Percentiles rank a stretch among this genome's conserved stretches.
phyloP scores from a whole-genome alignment of 2,329 filamentous ascomycete genomes.

The Didymella pinodella region DNA sequence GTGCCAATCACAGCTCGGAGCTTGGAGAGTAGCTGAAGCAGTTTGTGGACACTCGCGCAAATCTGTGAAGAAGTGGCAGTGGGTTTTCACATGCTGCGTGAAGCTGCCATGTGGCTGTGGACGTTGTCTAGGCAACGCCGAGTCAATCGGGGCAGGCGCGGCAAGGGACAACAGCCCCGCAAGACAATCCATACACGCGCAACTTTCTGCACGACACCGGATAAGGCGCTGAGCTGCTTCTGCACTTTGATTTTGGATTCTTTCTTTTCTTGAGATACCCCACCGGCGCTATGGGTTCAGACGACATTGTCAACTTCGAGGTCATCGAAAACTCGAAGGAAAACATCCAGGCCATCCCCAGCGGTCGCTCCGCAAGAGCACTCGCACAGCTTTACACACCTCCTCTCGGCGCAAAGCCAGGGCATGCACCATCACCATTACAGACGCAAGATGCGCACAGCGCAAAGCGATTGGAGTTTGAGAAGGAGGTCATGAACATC shows the following conservation, averaged over 20 bases:
- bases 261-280: conserved; percentile 41
- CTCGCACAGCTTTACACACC: conserved; percentile 83
- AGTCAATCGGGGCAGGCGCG: conserved; percentile 26
- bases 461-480: conserved; percentile 81
- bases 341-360: conserved; percentile 93
- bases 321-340: conserved; percentile 97
- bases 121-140: conserved; percentile 25
- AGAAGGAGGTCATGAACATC: conserved; percentile 79
- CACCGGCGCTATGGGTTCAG: conserved; percentile 52
- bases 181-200: conserved; percentile 18
- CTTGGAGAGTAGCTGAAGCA: too few relatives aligned
- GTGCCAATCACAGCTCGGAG: too few relatives aligned
- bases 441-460: conserved; percentile 81
- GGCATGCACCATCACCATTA: conserved; percentile 62
- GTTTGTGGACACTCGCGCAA: too few relatives aligned
- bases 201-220: conserved; percentile 25
- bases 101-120: background rate
- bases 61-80: too few relatives aligned
- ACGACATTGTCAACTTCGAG: conserved; percentile 72
- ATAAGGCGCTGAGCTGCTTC: conserved; percentile 18
- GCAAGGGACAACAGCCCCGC: conserved; percentile 31
- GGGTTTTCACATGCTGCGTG: background rate
- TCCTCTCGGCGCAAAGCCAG: conserved; percentile 56
- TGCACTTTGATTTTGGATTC: conserved; percentile 20
- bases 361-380: conserved; percentile 86